These are phyloP conservation scores for Beauveria caledonica DNA, from an alignment of 2,329 filamentous ascomycete species.

Conservation along the genomic window DNA sequence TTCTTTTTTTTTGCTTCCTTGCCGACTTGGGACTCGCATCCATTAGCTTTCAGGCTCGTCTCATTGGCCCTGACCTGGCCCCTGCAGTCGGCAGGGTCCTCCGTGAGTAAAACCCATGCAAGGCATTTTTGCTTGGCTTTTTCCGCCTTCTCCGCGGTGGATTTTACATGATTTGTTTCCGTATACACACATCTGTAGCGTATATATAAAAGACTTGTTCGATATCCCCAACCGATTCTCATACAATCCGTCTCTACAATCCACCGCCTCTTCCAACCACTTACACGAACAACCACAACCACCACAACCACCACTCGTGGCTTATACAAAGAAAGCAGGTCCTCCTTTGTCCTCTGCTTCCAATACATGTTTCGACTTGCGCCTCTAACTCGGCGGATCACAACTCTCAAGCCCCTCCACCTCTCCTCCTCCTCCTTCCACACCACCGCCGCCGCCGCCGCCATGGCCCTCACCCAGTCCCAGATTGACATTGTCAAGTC, in stretches of 20 bases:
- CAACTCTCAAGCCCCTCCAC: background rate
- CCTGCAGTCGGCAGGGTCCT: background rate
- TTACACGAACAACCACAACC: background rate
- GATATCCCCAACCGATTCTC: background rate
- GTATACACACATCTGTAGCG: background rate
- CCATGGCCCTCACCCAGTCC: constrained; percentile 48
- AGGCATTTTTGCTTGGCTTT: background rate
- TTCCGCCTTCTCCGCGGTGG: background rate
- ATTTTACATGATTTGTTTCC: background rate
- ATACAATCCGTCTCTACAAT: background rate
- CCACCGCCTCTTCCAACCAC: background rate
- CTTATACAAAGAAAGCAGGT: background rate
- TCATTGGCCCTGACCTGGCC: background rate
- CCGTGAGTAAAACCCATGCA: background rate
- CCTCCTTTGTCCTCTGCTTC: background rate
- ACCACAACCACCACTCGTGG: background rate
- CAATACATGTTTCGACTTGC: constrained; percentile 1
- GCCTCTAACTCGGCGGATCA: background rate
- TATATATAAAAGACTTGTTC: background rate
- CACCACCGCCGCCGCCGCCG: background rate
- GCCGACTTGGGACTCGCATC: background rate
- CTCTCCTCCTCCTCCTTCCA: background rate
- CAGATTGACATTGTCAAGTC: constrained; percentile 69
- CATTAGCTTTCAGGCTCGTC: background rate
- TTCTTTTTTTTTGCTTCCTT: background rate